Conservation (phyloP, 2,329 filamentous ascomycete species). For the Sporothrix phasma region DNA sequence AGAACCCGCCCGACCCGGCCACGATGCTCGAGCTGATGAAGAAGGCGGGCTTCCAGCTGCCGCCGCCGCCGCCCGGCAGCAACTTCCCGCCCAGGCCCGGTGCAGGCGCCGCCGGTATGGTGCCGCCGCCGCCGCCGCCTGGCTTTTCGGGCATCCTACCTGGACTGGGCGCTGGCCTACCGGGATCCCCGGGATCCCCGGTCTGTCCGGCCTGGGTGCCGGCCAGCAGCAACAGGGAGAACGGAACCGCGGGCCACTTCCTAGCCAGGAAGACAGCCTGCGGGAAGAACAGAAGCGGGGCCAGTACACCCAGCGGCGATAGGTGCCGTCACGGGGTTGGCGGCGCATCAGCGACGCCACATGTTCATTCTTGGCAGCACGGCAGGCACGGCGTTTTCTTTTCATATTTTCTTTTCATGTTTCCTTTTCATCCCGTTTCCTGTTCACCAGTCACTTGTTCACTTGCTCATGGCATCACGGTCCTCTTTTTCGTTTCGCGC, state of each 20-base stretch:
- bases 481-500: too few species aligned
- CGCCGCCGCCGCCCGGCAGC: constrained; percentile 32
- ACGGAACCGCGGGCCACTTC: constrained; percentile 56
- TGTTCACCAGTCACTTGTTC: too few species aligned
- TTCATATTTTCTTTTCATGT: not conserved
- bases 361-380: not conserved
- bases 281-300: constrained; percentile 63
- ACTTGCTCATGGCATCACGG: too few species aligned
- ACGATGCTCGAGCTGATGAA: constrained; percentile 56
- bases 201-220: constrained; percentile 25
- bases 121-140: constrained; percentile 24
- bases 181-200: constrained; percentile 20
- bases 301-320: constrained; percentile 47
- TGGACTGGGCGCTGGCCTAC: constrained; percentile 23
- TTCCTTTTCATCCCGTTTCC: not conserved
- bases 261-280: constrained; percentile 75
- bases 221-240: constrained; percentile 29
- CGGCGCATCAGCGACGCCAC: too few species aligned
- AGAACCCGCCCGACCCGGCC: constrained; percentile 50
- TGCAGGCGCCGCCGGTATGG: constrained; percentile 20
- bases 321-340: not conserved
- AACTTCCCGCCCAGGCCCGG: constrained; percentile 28
- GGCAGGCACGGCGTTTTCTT: not conserved
- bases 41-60: constrained; percentile 52
- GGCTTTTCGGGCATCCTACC: constrained; percentile 22